A percentile compares a stretch with the other conserved stretches of the same genome.
Evolutionary conservation across 352 stramenopile genomes (phyloP).

Genomic region (Sclerospora graminicola): DNA sequence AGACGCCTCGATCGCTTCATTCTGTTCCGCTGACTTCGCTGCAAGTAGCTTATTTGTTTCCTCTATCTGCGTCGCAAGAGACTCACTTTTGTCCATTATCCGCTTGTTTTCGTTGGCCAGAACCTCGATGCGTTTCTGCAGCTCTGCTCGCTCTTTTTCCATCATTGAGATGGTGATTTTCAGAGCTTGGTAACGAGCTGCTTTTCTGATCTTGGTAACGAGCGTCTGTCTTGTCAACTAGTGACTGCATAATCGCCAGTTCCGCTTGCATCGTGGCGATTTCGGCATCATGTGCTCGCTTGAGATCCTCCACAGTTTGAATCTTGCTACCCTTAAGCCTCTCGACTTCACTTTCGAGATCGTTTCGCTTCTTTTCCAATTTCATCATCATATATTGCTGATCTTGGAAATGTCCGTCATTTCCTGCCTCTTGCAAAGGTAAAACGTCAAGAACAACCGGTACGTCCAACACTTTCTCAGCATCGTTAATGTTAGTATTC

Average conservation of each 20-base stretch:
- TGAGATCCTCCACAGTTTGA: conserved; percentile 2
- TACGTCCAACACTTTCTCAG: conserved; percentile 1
- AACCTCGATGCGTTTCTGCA: conserved; percentile 1
- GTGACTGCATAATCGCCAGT: conserved; percentile 4
- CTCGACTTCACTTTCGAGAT: conserved; percentile 7
- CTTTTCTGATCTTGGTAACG: conserved; percentile 5
- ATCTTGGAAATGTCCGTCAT: too few relatives aligned
- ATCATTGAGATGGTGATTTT: conserved; percentile 9
- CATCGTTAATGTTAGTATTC: too few relatives aligned
- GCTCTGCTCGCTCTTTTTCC: conserved; percentile 4
- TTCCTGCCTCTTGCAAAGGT: too few relatives aligned
- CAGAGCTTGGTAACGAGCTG: too few relatives aligned
- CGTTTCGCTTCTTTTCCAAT: conserved; percentile 11
- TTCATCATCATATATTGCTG: conserved; percentile 1
- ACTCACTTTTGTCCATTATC: too few relatives aligned
- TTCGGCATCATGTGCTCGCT: conserved; percentile 2
- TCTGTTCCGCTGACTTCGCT: conserved; percentile 9
- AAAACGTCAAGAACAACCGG: too few relatives aligned
- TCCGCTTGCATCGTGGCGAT: not conserved
- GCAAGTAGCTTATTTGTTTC: conserved; percentile 4
- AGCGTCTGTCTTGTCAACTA: conserved; percentile 7
- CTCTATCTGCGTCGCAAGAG: conserved; percentile 7
- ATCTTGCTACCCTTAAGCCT: conserved; percentile 7
- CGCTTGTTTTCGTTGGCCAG: conserved; percentile 8
- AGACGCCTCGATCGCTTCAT: too few relatives aligned